Percentiles rank a stretch among this genome's conserved stretches.
Conservation (phyloP, 1,139 yeast species). For the Magnusiomyces ingens region DNA sequence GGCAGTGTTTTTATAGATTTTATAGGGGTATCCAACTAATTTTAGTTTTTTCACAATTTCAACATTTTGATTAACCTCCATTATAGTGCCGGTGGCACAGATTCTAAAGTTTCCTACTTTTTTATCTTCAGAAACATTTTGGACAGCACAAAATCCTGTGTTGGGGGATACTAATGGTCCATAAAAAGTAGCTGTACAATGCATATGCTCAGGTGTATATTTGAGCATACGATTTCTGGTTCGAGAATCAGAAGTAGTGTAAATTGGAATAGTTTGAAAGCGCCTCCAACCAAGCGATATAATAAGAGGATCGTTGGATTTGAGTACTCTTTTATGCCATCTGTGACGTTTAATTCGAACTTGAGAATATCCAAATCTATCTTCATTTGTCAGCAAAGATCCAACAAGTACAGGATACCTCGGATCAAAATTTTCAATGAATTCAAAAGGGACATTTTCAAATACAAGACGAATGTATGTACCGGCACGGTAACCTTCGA, state of each 20-base stretch:
- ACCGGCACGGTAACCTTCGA: constrained; percentile 93
- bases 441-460: constrained; percentile 81
- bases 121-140: constrained; percentile 72
- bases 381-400: constrained; percentile 83
- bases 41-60: constrained; percentile 95
- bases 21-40: constrained; percentile 89
- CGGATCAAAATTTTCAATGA: constrained; percentile 80
- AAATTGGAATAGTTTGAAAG: constrained; percentile 92
- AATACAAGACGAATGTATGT: constrained; percentile 88
- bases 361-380: constrained; percentile 86
- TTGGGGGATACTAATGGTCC: constrained; percentile 97
- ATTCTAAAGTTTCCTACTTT: constrained; percentile 90
- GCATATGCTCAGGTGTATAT: constrained; percentile 97
- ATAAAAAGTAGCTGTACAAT: constrained; percentile 91
- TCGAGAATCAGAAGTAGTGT: constrained; percentile 94
- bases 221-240: constrained; percentile 97
- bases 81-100: constrained; percentile 96
- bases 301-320: constrained; percentile 92
- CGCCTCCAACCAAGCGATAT: constrained; percentile 97
- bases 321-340: constrained; percentile 96
- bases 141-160: constrained; percentile 95
- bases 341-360: constrained; percentile 95
- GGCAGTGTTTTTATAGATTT: constrained; percentile 92
- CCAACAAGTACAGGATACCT: constrained; percentile 81
- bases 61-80: constrained; percentile 79